Percentiles rank a stretch among this genome's conserved stretches.
These are phyloP conservation scores for Alloascoidea hylecoeti DNA, from an alignment of 805 yeast genomes.

Conservation along the genomic window DNA sequence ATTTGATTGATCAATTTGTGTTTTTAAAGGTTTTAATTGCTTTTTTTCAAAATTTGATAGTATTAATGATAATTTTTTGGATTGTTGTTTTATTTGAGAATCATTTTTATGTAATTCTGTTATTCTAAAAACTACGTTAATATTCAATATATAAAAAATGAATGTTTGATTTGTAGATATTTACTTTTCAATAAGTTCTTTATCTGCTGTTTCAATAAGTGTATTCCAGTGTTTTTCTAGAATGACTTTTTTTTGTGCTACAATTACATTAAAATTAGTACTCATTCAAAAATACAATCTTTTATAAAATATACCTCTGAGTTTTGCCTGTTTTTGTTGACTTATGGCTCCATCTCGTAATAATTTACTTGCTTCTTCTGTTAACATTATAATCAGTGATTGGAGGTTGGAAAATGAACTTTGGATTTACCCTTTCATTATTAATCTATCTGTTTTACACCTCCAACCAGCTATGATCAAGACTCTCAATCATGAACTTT, in stretches of 20 bases:
- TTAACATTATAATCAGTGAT: too few relatives aligned
- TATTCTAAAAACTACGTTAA: conserved; percentile 6
- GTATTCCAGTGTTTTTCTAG: not conserved
- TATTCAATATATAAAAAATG: not conserved
- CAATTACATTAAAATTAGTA: too few relatives aligned
- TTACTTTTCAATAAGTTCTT: conserved; percentile 1
- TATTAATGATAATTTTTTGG: not conserved
- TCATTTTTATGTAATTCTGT: conserved; percentile 10
- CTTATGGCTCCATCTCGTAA: too few relatives aligned
- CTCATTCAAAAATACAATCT: too few relatives aligned
- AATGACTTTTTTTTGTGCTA: not conserved
- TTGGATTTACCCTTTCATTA: too few relatives aligned
- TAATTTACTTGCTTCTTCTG: too few relatives aligned
- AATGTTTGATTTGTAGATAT: not conserved
- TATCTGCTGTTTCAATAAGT: not conserved
- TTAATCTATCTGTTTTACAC: too few relatives aligned
- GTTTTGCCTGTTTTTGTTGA: too few relatives aligned
- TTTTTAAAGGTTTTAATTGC: conserved; percentile 7
- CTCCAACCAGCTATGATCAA: conserved; percentile 1
- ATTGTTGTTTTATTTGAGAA: not conserved
- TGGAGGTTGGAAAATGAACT: too few relatives aligned
- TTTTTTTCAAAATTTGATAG: not conserved
- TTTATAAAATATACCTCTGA: too few relatives aligned
- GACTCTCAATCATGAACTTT: not conserved
- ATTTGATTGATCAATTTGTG: conserved; percentile 4